A percentile compares a stretch with the other conserved stretches of the same genome.
phyloP scores from a whole-genome alignment of 2,329 filamentous ascomycete genomes.

The Periconia sp. region DNA sequence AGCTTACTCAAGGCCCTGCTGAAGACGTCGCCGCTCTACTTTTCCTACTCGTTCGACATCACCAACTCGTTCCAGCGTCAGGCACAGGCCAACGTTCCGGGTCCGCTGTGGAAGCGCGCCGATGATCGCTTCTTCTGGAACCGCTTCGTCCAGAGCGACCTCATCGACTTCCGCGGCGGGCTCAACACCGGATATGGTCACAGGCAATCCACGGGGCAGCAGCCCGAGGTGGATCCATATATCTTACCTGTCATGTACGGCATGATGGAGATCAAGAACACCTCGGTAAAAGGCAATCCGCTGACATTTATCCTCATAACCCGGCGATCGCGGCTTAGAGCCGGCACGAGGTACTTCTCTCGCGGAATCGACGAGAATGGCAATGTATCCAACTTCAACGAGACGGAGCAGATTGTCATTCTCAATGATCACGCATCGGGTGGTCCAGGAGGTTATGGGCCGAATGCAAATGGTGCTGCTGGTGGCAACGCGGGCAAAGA shows the following conservation, averaged over 20 bases:
- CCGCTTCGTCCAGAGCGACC: constrained; percentile 84
- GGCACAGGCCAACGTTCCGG: constrained; percentile 72
- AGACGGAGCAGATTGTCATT: constrained; percentile 92
- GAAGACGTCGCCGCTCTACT: constrained; percentile 90
- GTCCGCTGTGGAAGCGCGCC: constrained; percentile 86
- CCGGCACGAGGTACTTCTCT: constrained; percentile 93
- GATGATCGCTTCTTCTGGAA: constrained; percentile 99
- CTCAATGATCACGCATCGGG: constrained; percentile 79
- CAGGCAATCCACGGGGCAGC: constrained; percentile 69
- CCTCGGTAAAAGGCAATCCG: constrained; percentile 81
- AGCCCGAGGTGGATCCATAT: constrained; percentile 83
- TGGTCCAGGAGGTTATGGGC: constrained; percentile 78
- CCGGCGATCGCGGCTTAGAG: constrained; percentile 83
- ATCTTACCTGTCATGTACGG: constrained; percentile 96
- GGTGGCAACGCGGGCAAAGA: constrained; percentile 69
- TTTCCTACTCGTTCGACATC: constrained; percentile 95
- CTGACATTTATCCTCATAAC: constrained; percentile 89
- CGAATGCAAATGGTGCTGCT: constrained; percentile 72
- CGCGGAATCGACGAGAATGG: constrained; percentile 92
- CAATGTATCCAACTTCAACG: constrained; percentile 98
- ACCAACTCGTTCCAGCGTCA: constrained; percentile 98
- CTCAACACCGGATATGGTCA: constrained; percentile 56
- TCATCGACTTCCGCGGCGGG: constrained; percentile 84
- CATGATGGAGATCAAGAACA: constrained; percentile 89
- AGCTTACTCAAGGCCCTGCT: constrained; percentile 80